Base-by-base conservation (phyloP, 768 basidiomycete species). In the Serendipita vermifera region DNA sequence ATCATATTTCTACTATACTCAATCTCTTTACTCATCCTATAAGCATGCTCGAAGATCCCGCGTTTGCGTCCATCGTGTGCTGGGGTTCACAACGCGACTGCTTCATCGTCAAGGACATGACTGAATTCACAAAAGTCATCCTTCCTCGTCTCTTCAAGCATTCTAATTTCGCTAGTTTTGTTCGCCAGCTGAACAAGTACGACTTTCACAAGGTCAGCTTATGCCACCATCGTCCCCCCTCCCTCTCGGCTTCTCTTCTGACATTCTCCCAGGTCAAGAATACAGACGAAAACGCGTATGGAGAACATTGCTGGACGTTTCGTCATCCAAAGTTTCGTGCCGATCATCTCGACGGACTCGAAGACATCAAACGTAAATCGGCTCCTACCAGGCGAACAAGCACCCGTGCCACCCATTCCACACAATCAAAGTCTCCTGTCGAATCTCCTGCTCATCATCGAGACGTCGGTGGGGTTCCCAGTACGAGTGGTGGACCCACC, bases 91-190 rank as follows among this genome's bases (percentile, higher is more conserved):
- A 76, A 43, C 88, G 89, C 32, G 88, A 93, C 66, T 86, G 83
- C 63, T 94, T 94, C 64, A 83, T 92, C 64, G 89, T 94, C 61
- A 93, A 93, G 78, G 91, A 93, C 73, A 93, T 93, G 87, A 93
- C 89, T 70, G 89, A 91, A 63, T 94, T 94, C 70, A 92, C 91
- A 33, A 91, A 89, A 69, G 48, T 38, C 36, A 85, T 93, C 66
- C 77, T 94, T 5, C 90, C 90, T 5, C 83, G 85, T 33, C 82
- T 91, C 75, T 94, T 94, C 80, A 92, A 93, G 68, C 90, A 94
- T 66, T 89, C 86, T 5, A 94, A 94, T 65, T 94, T 94, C 68
- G 90, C 90, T 29, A 80, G 78, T 55, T 94, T 94, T 65, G 91
- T 94, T 3, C 78, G 90, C 7, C 91, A 94, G 68, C 75, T 94